Base-by-base conservation (phyloP, 1,284 basidiomycete species). In the Sphaerobolus stellatus region DNA sequence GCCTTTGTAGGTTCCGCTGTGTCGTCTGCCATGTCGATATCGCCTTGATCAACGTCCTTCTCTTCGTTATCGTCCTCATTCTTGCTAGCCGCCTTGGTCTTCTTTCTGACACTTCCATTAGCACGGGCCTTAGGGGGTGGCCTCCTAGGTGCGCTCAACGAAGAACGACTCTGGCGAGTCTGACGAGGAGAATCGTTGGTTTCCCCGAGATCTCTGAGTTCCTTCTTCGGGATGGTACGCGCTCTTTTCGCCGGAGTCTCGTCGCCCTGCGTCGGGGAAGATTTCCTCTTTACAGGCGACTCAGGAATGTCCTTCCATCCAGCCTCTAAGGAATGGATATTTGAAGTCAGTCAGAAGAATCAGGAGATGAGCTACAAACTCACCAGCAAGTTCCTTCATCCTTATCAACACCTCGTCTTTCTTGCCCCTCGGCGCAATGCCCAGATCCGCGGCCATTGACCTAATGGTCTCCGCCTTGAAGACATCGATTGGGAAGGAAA, bases 381-480 rank as follows among this genome's bases (percentile, higher is more conserved):
- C 30, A 50, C 49, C 33, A 28, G 49, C 38, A 27, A 25, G 5
- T 25, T 27, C 38, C n/a, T 27, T 34, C 16, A 50, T n/a, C 24
- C 49, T 34, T 20, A 40, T 22, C 14, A 50, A 29, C 14, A 50
- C 14, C 16, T 50, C 49, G 8, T 25, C 34, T 20, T 50, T 50
- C 36, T 41, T 50, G 8, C 49, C 49, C 22, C 34, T 52, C 43
- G 14, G 47, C 36, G 50, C 45, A 47, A 61, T 58, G 22, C 65
- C 66, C 20, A 68, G 56, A 55, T 69, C 68, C 25, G 57, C 59
- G 50, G 61, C 58, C 8, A 68, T 56, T 4, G 62, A 53, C 28
- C 62, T 61, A 36, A 69, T 48, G 4, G 67, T 69, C 20, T 66
- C 62, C 18, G 57, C 58, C 34, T 61, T 63, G 41, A 68, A 57